These are phyloP conservation scores for Trichothecium sympodiale DNA, from an alignment of 2,329 filamentous ascomycete species.

Conservation along the genomic window DNA sequence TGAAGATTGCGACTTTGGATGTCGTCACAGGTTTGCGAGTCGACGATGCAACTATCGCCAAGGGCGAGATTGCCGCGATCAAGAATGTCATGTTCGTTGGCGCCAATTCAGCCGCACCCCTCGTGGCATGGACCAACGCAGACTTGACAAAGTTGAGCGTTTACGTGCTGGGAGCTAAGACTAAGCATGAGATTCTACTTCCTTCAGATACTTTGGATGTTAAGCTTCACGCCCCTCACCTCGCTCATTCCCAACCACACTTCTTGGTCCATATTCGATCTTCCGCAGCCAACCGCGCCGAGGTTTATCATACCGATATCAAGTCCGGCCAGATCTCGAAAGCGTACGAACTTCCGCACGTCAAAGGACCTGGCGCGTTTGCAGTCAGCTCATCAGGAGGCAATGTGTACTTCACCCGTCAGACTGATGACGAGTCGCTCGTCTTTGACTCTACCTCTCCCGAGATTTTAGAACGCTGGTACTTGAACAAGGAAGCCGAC, in stretches of 20 bases:
- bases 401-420: conserved; percentile 81
- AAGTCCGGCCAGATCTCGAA: conserved; percentile 59
- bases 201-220: conserved; percentile 36
- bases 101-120: conserved; percentile 61
- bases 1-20: conserved; percentile 68
- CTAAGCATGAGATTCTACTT: conserved; percentile 42
- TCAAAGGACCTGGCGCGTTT: conserved; percentile 62
- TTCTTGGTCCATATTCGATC: conserved; percentile 78
- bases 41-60: conserved; percentile 63
- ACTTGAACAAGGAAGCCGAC: conserved; percentile 32
- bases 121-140: conserved; percentile 65
- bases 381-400: conserved; percentile 66
- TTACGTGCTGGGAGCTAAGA: conserved; percentile 56
- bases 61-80: conserved; percentile 56
- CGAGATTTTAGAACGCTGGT: conserved; percentile 66
- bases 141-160: conserved; percentile 52
- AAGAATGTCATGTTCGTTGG: conserved; percentile 65
- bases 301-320: conserved; percentile 75
- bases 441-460: conserved; percentile 69
- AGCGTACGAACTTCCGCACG: conserved; percentile 66
- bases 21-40: conserved; percentile 59
- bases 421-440: conserved; percentile 62
- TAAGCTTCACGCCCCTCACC: conserved; percentile 63
- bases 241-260: conserved; percentile 62
- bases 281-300: conserved; percentile 60